Evolutionary conservation across 2,329 filamentous ascomycete species (phyloP).

Genomic region (Penicillium sp.): DNA sequence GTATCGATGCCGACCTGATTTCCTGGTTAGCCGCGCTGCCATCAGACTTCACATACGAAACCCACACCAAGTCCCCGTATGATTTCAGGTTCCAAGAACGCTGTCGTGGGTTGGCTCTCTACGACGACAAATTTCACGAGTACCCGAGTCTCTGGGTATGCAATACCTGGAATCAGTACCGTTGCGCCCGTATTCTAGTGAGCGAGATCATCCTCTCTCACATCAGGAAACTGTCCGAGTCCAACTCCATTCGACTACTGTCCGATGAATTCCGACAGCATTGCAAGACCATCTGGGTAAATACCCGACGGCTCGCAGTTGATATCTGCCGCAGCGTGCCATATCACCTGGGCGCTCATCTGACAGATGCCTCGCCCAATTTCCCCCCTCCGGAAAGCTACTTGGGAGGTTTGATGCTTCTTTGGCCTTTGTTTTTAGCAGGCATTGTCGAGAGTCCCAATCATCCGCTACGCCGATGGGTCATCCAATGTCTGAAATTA

Average conservation of each 20-base stretch:
- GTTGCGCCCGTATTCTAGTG: conserved; percentile 60
- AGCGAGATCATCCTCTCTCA: conserved; percentile 53
- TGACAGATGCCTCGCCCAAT: conserved; percentile 16
- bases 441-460: conserved; percentile 36
- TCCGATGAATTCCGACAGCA: conserved; percentile 38
- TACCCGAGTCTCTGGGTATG: conserved; percentile 60
- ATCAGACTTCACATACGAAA: conserved; percentile 34
- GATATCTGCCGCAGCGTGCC: conserved; percentile 47
- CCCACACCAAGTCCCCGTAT: conserved; percentile 26
- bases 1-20: conserved; percentile 41
- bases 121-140: conserved; percentile 58
- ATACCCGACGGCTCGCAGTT: conserved; percentile 34
- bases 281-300: conserved; percentile 34
- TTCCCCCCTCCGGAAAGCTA: conserved; percentile 33
- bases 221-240: conserved; percentile 32
- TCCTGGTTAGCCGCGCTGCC: conserved; percentile 37
- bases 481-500: conserved; percentile 35
- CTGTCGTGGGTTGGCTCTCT: conserved; percentile 38
- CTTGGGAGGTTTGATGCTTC: conserved; percentile 38
- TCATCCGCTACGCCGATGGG: conserved; percentile 38
- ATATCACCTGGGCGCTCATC: conserved; percentile 37
- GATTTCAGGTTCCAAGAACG: conserved; percentile 43
- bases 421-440: conserved; percentile 46
- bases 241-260: conserved; percentile 24
- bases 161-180: conserved; percentile 63